Conservation (phyloP, 2,329 filamentous ascomycete species). For the Dothistroma pini region DNA sequence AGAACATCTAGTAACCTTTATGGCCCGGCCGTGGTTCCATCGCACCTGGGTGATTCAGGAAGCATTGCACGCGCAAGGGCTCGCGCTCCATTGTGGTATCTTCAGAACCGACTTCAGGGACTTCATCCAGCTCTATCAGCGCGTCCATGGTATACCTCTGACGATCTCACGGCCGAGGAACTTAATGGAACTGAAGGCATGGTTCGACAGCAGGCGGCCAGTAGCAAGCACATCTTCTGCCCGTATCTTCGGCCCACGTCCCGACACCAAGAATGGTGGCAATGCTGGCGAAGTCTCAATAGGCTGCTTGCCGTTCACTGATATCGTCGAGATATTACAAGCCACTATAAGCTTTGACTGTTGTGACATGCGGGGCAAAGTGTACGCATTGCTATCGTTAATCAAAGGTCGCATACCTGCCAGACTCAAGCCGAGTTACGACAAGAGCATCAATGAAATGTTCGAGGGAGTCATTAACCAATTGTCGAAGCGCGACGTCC, state of each 20-base stretch:
- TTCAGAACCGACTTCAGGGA: neutral
- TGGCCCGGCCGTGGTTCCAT: neutral
- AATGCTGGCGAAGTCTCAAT: neutral
- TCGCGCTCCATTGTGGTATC: neutral
- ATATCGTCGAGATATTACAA: neutral
- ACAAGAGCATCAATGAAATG: neutral
- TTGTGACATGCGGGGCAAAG: neutral
- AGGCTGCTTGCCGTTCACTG: neutral
- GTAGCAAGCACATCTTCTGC: neutral
- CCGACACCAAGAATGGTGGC: neutral
- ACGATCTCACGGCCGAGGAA: neutral
- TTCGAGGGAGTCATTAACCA: neutral
- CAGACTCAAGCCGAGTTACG: neutral
- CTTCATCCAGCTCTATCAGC: neutral
- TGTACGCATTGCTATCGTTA: slow-evolving; percentile 2
- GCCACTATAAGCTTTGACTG: neutral
- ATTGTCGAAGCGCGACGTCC: neutral
- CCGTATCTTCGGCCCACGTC: slow-evolving; percentile 1
- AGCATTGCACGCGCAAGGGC: neutral
- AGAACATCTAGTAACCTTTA: neutral
- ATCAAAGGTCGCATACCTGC: neutral
- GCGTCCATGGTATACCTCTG: neutral
- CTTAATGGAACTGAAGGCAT: neutral
- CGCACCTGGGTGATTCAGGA: slow-evolving; percentile 8
- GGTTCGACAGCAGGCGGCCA: neutral